phyloP scores from a whole-genome alignment of 805 yeast genomes.

The Metschnikowia vanudenii region DNA sequence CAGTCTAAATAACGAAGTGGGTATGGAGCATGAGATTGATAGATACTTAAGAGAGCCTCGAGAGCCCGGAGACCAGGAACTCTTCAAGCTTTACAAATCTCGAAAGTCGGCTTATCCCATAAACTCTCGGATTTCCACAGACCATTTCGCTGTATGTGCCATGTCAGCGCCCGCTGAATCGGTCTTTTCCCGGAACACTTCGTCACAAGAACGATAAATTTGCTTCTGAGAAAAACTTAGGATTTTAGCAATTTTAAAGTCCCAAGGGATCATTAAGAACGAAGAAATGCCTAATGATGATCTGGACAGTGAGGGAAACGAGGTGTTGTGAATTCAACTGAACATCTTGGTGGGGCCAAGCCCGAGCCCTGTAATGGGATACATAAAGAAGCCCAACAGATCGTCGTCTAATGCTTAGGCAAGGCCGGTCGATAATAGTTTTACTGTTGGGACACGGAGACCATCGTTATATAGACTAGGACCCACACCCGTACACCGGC shows the following conservation, averaged over 20 bases:
- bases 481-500: too few relatives aligned
- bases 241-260: not conserved
- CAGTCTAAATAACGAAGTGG: not conserved
- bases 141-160: not conserved
- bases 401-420: too few relatives aligned
- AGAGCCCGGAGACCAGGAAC: not conserved
- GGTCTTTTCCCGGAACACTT: not conserved
- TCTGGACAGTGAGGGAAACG: not conserved
- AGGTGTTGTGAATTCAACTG: too few relatives aligned
- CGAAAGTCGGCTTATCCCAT: not conserved
- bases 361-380: too few relatives aligned
- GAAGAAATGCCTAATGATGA: not conserved
- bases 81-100: not conserved
- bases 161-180: slow-evolving; percentile 3
- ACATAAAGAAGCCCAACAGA: too few relatives aligned
- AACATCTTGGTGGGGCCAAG: too few relatives aligned
- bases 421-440: too few relatives aligned
- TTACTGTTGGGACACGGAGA: too few relatives aligned
- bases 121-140: not conserved
- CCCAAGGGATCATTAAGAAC: not conserved
- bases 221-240: not conserved
- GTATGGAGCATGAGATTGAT: not conserved
- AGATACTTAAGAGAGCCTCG: not conserved
- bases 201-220: slow-evolving; percentile 1
- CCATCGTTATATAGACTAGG: too few relatives aligned